Base-by-base conservation (phyloP, 495 filamentous ascomycete species). In the Hyaloscypha variabilis region DNA sequence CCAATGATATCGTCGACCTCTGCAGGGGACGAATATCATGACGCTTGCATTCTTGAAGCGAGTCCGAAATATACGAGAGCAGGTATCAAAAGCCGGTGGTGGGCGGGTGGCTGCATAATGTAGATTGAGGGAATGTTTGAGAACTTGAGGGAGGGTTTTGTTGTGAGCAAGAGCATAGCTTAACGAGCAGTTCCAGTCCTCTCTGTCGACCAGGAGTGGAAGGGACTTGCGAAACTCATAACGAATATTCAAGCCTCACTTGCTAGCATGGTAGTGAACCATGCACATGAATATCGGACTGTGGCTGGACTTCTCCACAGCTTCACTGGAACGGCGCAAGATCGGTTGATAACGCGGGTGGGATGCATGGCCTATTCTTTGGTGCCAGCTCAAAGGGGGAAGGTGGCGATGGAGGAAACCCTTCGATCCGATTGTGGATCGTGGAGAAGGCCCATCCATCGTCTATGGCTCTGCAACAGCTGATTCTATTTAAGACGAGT, bases 61-160 rank as follows among this genome's bases (percentile, higher is more conserved):
- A 51, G 23, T 8, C 4, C 51, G 51, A 19, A 17, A 54, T 54
- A 25, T 24, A 54, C 51, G 51, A 54, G 21, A 19, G 51, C 19
- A 25, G 51, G 51, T 8, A 25, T 24, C 51, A 24, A 54, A 54
- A 26, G 51, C 51, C 51, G 13, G 5, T 25, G 25, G 3, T 54
- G 51, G 0, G 23, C 51, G 25, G 25, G 25, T 54, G 25, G 51
- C 23, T 54, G 51, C n/a, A 54, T 54, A 54, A 54, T 54, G 51
- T 54, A 54, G 25, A 54, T 10, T 54, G 51, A 19, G 5, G 17
- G 25, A 5, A 54, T n/a, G 0, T 54, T 24, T 54, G 51, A 51
- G 51, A 54, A 3, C 21, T 25, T 54, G 8, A 17, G 51, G 26
- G 25, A 54, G 26, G 19, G 11, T 34, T 34, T 34, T 34, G 31